phyloP scores from a whole-genome alignment of 2,329 filamentous ascomycete species.

The Colletotrichum theobromicola region DNA sequence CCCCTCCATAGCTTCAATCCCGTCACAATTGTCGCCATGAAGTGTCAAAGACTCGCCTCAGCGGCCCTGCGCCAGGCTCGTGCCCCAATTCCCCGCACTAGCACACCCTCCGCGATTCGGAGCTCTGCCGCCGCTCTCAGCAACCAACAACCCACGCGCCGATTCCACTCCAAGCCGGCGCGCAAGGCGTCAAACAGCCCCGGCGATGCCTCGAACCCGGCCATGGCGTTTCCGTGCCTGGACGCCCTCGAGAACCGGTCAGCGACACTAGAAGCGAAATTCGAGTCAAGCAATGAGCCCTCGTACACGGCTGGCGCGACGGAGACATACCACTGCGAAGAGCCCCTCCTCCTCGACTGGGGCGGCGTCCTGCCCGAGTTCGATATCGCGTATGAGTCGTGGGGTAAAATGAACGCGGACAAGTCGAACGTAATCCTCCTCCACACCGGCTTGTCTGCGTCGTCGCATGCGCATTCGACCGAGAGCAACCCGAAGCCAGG shows the following conservation, averaged over 20 bases:
- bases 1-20: background rate
- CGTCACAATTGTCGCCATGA: conserved; percentile 14
- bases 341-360: conserved; percentile 89
- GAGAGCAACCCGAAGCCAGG: conserved; percentile 83
- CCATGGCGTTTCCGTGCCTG: conserved; percentile 88
- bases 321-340: conserved; percentile 73
- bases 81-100: background rate
- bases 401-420: conserved; percentile 81
- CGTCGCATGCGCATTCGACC: conserved; percentile 96
- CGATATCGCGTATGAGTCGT: conserved; percentile 90
- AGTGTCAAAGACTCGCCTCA: conserved; percentile 18
- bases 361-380: conserved; percentile 90
- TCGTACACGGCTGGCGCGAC: conserved; percentile 93
- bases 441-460: conserved; percentile 95
- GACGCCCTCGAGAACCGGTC: conserved; percentile 83
- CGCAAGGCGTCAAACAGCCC: conserved; percentile 24
- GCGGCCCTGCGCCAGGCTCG: conserved; percentile 22
- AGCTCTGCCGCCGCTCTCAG: background rate
- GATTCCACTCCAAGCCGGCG: conserved; percentile 19
- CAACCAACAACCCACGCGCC: conserved; percentile 3
- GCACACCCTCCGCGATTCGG: conserved; percentile 3
- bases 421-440: conserved; percentile 89
- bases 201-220: conserved; percentile 72
- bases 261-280: conserved; percentile 71
- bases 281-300: conserved; percentile 80